Evolutionary conservation across 2,329 filamentous ascomycete species (phyloP).

Genomic region (Epichloe brachyelytri): DNA sequence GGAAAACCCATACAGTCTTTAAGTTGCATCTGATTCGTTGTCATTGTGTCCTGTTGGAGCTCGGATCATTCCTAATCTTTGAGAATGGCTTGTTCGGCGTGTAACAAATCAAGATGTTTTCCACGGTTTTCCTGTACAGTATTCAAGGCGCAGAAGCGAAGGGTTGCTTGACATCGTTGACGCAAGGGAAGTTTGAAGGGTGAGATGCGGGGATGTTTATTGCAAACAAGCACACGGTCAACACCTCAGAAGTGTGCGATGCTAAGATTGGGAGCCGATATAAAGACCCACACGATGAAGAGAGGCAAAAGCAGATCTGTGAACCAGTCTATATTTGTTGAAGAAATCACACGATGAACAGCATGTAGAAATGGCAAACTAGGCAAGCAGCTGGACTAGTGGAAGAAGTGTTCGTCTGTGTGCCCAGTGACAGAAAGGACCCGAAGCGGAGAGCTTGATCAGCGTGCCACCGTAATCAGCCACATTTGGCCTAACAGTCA

Average conservation of each 20-base stretch:
- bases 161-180: slow-evolving; percentile 20
- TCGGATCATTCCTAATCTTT: slow-evolving; percentile 7
- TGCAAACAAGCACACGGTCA: not conserved
- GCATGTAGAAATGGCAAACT: too few relatives aligned
- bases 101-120: slow-evolving; percentile 5
- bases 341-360: not conserved
- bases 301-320: not conserved
- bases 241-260: not conserved
- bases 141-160: slow-evolving; percentile 16
- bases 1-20: slow-evolving; percentile 61
- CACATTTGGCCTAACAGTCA: not conserved
- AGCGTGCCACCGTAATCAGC: too few relatives aligned
- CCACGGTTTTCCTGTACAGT: slow-evolving; percentile 20
- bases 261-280: not conserved
- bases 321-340: not conserved
- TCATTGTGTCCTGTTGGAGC: slow-evolving; percentile 44
- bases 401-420: not conserved
- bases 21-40: slow-evolving; percentile 68
- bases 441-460: not conserved
- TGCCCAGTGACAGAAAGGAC: not conserved
- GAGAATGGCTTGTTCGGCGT: not conserved
- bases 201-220: not conserved
- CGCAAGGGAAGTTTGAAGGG: not conserved
- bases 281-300: not conserved
- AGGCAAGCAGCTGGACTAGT: not conserved